Evolutionary conservation across 352 stramenopile genomes (phyloP), one percentile per base, ranked within the genome.

Genomic region (Pythium aquatile): DNA sequence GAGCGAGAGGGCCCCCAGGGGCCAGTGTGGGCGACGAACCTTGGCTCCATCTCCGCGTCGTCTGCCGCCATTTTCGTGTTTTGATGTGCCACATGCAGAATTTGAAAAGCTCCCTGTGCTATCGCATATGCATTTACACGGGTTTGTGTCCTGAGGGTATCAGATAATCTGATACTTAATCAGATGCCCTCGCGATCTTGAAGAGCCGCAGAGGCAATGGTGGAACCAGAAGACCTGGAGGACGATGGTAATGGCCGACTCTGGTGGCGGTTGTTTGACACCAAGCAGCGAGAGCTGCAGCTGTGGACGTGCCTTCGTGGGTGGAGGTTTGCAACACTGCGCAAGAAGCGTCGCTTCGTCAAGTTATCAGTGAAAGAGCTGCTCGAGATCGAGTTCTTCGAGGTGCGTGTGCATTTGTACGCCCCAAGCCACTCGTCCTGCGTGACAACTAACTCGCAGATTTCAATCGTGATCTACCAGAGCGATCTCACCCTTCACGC

Each of bases 381-480:
- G 67, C 78, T 78, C 39, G 61, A 75, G 24, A 47, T 77, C 28
- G 64, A 73, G 30, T 87, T 88, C 64, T 78, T 85, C n/a, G 71
- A 91, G 76, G 81, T 87, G 11, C n/a, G 20, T 24, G 20, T 24
- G 20, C 20, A 24, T 35, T 9, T 35, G 32, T 35, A 9, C 32
- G 32, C 32, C 5, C 32, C 32, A 9, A 35, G 32, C 5, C 5
- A 35, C 32, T 9, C 5, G 8, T 35, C 5, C 32, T 24, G 20
- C 20, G 20, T 24, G 20, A 24, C 32, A 35, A 9, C 32, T 35
- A 35, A 35, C 32, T 9, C 5, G 1, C 8, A 9, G 32, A 17
- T 26, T 13, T 42, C 46, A 13, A 3, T 40, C 5, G 33, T 28
- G n/a, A 16, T 24, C 20, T 24, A 28, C 30, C 48, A 90, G 81